These are phyloP conservation scores for Suhomyces pyralidae DNA, from an alignment of 805 yeast genomes.

Conservation along the genomic window DNA sequence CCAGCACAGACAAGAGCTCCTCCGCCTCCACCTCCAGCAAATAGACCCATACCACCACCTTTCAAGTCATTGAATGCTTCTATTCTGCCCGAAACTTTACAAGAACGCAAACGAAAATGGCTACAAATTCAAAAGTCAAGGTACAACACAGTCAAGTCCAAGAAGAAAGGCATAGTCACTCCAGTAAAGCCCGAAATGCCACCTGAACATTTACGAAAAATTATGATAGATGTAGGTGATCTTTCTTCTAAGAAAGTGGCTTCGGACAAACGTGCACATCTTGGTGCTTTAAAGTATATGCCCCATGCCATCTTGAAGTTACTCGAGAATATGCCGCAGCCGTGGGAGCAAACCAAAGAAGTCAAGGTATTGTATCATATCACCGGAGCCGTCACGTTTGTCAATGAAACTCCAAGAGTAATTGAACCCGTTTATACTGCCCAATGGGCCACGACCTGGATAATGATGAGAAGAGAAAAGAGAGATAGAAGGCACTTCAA, in stretches of 20 bases:
- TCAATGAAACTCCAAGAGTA: slow-evolving; percentile 87
- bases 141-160: slow-evolving; percentile 30
- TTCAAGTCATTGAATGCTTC: neutral
- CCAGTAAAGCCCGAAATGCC: slow-evolving; percentile 81
- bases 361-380: slow-evolving; percentile 87
- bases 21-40: slow-evolving; percentile 6
- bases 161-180: slow-evolving; percentile 44
- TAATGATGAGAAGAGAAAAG: slow-evolving; percentile 90
- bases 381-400: slow-evolving; percentile 94
- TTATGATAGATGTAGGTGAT: slow-evolving; percentile 80
- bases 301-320: slow-evolving; percentile 93
- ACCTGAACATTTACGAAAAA: slow-evolving; percentile 86
- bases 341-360: slow-evolving; percentile 89
- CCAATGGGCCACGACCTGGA: slow-evolving; percentile 95
- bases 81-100: slow-evolving; percentile 25
- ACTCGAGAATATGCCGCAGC: slow-evolving; percentile 95
- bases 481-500: slow-evolving; percentile 86
- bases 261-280: slow-evolving; percentile 78
- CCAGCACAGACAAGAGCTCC: slow-evolving; percentile 8
- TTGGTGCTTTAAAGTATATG: slow-evolving; percentile 90
- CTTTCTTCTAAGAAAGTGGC: slow-evolving; percentile 75
- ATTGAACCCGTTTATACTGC: slow-evolving; percentile 89
- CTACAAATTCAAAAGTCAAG: slow-evolving; percentile 57
- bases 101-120: slow-evolving; percentile 56
- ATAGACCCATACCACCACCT: slow-evolving; percentile 14